Base-by-base conservation (phyloP, 1,284 basidiomycete species). In the Farysia itapuensis region DNA sequence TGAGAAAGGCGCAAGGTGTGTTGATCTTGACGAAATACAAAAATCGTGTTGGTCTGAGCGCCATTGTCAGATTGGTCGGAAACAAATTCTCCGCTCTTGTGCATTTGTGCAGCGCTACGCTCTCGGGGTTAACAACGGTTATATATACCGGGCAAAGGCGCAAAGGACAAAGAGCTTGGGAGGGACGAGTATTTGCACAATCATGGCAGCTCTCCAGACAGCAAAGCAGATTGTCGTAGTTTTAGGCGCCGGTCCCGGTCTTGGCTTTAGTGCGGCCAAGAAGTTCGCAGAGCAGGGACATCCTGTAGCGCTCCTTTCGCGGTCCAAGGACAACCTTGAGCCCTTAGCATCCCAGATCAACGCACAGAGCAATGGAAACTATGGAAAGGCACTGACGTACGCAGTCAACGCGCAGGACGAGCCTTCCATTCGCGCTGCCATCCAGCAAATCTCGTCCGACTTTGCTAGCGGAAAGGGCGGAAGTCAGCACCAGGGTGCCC, bases 151-250 rank as follows among this genome's bases (percentile, higher is more conserved):
- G n/a, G n/a, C n/a, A n/a, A n/a, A n/a, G n/a, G n/a, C n/a, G n/a
- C n/a, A n/a, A n/a, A n/a, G n/a, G n/a, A n/a, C n/a, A n/a, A n/a
- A n/a, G n/a, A n/a, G n/a, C n/a, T n/a, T n/a, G n/a, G n/a, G n/a
- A n/a, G n/a, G n/a, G n/a, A n/a, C n/a, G n/a, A n/a, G n/a, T n/a
- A n/a, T n/a, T n/a, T n/a, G n/a, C n/a, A n/a, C n/a, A 28, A 28
- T 11, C n/a, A 28, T 28, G 26, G 26, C n/a, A n/a, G 9, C 26
- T 28, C n/a, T n/a, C 26, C n/a, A 11, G n/a, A 31, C 46, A 44
- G 50, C 50, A 13, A 52, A 60, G 45, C 56, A 53, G 18, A 60
- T 60, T 24, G 56, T 60, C 2, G 45, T 60, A 5, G 46, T 60
- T 4, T 39, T 45, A 2, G 56, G 56, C 14, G 56, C 59, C 1